Base-by-base conservation (phyloP, 2,329 filamentous ascomycete genomes). In the Penicillium vulpinum region DNA sequence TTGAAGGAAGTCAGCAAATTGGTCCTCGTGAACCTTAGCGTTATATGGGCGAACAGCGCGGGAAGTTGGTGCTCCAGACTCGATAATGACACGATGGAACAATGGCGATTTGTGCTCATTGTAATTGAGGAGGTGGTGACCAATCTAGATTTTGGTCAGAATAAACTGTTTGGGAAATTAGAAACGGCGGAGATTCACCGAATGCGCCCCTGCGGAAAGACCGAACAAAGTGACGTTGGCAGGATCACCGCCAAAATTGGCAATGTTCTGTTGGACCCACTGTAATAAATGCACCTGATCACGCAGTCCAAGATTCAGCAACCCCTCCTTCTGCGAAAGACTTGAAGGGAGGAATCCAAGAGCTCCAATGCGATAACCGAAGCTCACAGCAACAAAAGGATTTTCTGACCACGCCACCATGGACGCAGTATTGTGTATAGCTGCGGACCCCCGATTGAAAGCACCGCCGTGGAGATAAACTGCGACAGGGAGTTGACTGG, bases 271-370 rank as follows among this genome's bases (percentile, higher is more conserved):
- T 22, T 66, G 62, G 0, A 66, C 63, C 64, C 58, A 67, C 45
- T 72, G 60, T 18, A 77, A 67, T 3, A 75, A 56, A 18, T 72
- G 62, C 1, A 74, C 57, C 49, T 78, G 69, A 52, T 78, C 75
- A 29, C 65, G 68, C 28, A 75, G 65, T 10, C 74, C 74, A 3
- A 72, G 61, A 50, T 76, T 76, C 15, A 87, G 74, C 38, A 83
- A 62, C 0, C 84, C 86, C 50, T 80, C 80, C 33, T 79, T 79
- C 15, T 79, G 76, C 29, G 83, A 79, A 53, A 83, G 64, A 10
- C 71, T 70, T n/a, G 81, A 85, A 10, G 84, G 81, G 28, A 90
- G 72, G 72, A 93, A 91, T 0, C 90, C 90, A 66, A 91, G 62
- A 69, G 77, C 56, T 64, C 80, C 64, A 73, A 80, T 54, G 62